A percentile compares a stretch with the other conserved stretches of the same genome.
Conservation (phyloP, 768 basidiomycete species). For the Suillus alpinus region DNA sequence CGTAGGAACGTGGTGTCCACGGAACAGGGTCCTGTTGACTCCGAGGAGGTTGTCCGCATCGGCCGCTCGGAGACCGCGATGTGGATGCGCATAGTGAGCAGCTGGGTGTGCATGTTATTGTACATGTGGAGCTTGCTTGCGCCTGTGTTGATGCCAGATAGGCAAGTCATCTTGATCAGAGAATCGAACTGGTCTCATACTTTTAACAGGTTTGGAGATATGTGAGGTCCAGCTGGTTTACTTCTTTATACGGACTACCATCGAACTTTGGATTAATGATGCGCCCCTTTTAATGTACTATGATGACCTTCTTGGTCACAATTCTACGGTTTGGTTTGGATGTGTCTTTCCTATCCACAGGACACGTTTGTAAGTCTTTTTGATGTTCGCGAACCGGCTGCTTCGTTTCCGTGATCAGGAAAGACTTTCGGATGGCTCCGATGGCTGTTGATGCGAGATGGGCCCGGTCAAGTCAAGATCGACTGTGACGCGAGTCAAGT, state of each 20-base stretch:
- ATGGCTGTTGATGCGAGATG: background rate
- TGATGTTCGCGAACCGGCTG: background rate
- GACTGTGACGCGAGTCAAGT: background rate
- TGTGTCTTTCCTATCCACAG: background rate
- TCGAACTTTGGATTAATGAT: constrained; percentile 1
- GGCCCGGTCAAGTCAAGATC: background rate
- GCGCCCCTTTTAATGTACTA: background rate
- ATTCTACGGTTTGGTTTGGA: background rate
- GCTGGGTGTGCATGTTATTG: constrained; percentile 87
- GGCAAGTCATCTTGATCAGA: constrained; percentile 44
- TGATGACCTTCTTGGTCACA: background rate
- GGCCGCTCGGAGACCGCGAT: constrained; percentile 95
- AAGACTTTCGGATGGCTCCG: no score
- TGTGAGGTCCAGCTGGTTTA: constrained; percentile 8
- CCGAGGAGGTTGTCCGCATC: constrained; percentile 81
- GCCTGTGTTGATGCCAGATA: constrained; percentile 86
- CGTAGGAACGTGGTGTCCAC: constrained; percentile 74
- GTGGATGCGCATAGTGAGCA: constrained; percentile 98
- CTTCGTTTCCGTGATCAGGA: background rate
- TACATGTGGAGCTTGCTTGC: constrained; percentile 89
- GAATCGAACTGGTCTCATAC: background rate
- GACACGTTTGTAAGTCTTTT: background rate
- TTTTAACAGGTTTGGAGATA: constrained; percentile 23
- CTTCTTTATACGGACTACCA: background rate
- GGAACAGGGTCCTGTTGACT: constrained; percentile 44